Base-by-base conservation (phyloP, 192 early-diverging fungal genomes). In the Backusella westeae region DNA sequence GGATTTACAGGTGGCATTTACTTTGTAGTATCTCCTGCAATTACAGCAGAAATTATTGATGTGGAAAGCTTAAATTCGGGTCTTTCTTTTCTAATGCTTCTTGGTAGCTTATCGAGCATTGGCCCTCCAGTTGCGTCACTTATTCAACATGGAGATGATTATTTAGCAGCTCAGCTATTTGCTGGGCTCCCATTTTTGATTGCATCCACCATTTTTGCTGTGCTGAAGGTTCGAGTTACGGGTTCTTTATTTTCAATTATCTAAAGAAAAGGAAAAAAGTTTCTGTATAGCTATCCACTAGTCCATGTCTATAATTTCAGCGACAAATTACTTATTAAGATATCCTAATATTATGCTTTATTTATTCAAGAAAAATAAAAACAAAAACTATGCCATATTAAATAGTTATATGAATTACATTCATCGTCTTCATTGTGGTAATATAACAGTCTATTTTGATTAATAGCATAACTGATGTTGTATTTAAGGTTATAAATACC, bases 21-120 rank as follows among this genome's bases (percentile, higher is more conserved):
- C 63, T 80, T 68, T 67, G 71, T 75, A 1, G 17, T 80, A 14
- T 34, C 75, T 26, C 67, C 77, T 42, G 74, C 81, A 1, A 78
- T 82, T 53, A 82, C 77, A 12, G 81, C 70, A 5, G 39, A 32
- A 26, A 75, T 80, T 17, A 65, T 71, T 72, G 78, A 74, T 19
- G 53, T 73, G 2, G 70, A 75, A 23, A 71, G 42, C 6, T 29
- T 72, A 19, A 41, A 70, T 4, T 67, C 70, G 5, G 74, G 78
- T 5, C 38, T 80, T 26, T 71, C 78, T 7, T 66, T 80, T 15
- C 26, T 80, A 6, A 35, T 80, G 17, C n/a, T 80, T 3, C 3
- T 44, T 10, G 59, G 69, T 66, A 34, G 56, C 6, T 7, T 75
- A 15, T 38, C 69, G 7, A 68, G 29, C 14, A 38, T 63, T 26